phyloP scores from a whole-genome alignment of 371 early-diverging fungal species.

The Cokeromyces recurvatus region DNA sequence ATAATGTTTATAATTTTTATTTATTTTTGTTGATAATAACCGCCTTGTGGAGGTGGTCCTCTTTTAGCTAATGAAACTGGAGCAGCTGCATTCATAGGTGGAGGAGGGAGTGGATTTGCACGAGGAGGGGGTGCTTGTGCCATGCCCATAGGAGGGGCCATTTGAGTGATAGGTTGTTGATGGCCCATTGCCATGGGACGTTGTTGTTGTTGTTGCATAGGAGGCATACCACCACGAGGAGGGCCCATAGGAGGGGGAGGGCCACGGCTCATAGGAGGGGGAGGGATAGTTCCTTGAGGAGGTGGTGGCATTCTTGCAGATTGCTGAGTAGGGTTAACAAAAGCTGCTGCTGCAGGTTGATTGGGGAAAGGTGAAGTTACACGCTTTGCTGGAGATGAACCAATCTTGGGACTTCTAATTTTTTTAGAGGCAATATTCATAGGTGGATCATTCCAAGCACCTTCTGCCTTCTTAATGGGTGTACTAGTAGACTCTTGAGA shows the following conservation, averaged over 20 bases:
- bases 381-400: conserved; percentile 23
- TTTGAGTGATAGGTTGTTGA: conserved; percentile 24
- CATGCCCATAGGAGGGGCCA: conserved; percentile 19
- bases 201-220: conserved; percentile 1
- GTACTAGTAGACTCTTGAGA: conserved; percentile 28
- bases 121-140: too few species aligned
- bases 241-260: conserved; percentile 16
- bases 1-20: neutral
- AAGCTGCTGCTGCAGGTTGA: conserved; percentile 30
- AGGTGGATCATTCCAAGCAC: conserved; percentile 62
- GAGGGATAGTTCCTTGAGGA: conserved; percentile 11
- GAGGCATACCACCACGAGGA: conserved; percentile 12
- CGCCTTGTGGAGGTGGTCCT: conserved; percentile 12
- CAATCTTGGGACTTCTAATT: conserved; percentile 25
- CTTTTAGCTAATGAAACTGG: conserved; percentile 9
- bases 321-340: conserved; percentile 7
- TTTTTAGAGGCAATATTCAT: conserved; percentile 26
- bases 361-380: conserved; percentile 48
- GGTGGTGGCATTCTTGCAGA: neutral
- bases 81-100: conserved; percentile 34
- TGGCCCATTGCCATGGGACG: conserved; percentile 7
- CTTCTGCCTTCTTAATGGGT: conserved; percentile 26
- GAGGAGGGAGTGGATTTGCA: conserved; percentile 22
- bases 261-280: conserved; percentile 2
- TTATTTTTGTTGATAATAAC: conserved; percentile 1